phyloP scores from a whole-genome alignment of 1,284 basidiomycete species.

The Fomes fomentarius region DNA sequence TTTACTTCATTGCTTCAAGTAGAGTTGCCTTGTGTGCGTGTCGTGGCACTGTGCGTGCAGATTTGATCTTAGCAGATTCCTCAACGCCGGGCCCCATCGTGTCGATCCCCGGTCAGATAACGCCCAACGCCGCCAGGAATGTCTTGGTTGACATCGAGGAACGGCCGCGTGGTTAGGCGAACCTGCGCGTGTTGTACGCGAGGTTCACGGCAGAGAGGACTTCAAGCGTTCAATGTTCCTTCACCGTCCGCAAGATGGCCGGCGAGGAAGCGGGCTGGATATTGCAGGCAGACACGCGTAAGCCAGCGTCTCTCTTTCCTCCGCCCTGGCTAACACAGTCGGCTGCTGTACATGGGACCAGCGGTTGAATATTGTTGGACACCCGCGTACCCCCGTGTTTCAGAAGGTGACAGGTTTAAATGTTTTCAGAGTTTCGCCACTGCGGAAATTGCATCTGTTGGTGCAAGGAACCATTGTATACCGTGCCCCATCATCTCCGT shows the following conservation, averaged over 20 bases:
- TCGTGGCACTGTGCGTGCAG: conserved; percentile 12
- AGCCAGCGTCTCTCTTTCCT: neutral
- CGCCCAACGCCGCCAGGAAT: neutral
- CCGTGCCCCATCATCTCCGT: conserved; percentile 21
- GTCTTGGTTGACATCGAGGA: conserved; percentile 1
- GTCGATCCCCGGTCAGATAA: neutral
- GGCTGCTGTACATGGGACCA: neutral
- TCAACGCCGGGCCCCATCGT: neutral
- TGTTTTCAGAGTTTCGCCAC: neutral
- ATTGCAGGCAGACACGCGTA: neutral
- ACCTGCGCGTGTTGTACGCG: conserved; percentile 14
- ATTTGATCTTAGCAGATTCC: conserved; percentile 2
- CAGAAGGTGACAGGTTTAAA: neutral
- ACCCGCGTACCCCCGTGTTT: neutral
- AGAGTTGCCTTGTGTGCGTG: conserved; percentile 18
- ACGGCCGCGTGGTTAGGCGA: conserved; percentile 4
- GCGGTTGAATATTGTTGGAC: neutral
- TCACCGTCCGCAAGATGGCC: neutral
- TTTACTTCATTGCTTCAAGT: neutral
- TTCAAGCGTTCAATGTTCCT: conserved; percentile 6
- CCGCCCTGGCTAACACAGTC: neutral
- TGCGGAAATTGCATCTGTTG: neutral
- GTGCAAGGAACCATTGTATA: conserved; percentile 2
- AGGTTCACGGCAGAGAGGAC: conserved; percentile 14
- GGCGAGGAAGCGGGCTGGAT: neutral